Evolutionary conservation across 441 rosid genomes (phyloP).

Genomic region (Corymbia citriodora): DNA sequence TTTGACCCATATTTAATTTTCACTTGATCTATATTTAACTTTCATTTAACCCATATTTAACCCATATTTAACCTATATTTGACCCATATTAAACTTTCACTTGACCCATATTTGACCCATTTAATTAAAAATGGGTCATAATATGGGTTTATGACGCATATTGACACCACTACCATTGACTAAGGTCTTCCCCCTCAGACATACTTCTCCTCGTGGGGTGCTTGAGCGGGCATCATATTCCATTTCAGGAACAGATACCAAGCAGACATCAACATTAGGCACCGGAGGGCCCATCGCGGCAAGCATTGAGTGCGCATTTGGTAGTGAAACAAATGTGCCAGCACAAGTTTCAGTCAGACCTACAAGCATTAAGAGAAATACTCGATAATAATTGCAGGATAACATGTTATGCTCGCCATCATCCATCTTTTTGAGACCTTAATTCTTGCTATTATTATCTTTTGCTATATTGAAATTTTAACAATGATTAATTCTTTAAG

Average conservation of each 20-base stretch:
- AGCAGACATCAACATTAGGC: slow-evolving; percentile 83
- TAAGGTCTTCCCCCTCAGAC: slow-evolving; percentile 68
- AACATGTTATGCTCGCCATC: background rate
- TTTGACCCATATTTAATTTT: no score
- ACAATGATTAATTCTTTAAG: background rate
- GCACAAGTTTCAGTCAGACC: slow-evolving; percentile 97
- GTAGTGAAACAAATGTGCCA: slow-evolving; percentile 89
- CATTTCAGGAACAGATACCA: slow-evolving; percentile 96
- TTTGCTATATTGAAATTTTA: background rate
- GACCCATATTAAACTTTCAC: no score
- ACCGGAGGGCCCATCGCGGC: slow-evolving; percentile 96
- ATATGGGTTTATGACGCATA: no score
- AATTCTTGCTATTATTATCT: background rate
- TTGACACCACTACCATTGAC: no score
- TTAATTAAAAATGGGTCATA: no score
- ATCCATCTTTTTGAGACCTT: background rate
- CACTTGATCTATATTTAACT: no score
- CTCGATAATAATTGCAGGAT: background rate
- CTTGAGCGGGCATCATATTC: slow-evolving; percentile 77
- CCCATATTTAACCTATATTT: no score
- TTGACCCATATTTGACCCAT: no score
- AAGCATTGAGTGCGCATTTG: slow-evolving; percentile 72
- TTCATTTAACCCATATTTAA: no score
- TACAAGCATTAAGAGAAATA: slow-evolving; percentile 12
- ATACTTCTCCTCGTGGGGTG: slow-evolving; percentile 82